Base-by-base conservation (phyloP, 768 basidiomycete species). In the Tremella fuciformis region DNA sequence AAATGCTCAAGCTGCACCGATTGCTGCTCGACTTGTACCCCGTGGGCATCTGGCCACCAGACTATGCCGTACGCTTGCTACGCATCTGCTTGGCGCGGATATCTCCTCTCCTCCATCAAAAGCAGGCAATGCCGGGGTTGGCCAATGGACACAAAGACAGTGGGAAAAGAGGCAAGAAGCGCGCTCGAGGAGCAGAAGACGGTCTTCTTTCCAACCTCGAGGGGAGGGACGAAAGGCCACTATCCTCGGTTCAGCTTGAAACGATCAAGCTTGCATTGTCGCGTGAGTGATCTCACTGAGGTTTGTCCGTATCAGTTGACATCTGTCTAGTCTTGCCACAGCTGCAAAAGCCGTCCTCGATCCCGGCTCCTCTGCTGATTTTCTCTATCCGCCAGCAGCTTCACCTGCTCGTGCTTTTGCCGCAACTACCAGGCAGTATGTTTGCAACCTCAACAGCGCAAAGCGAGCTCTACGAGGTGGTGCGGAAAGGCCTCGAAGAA, bases 111-210 rank as follows among this genome's bases (percentile, higher is more conserved):
- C 56, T 72, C 38, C 59, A 70, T 22, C 34, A 59, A 13, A 34
- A 58, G n/a, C 22, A 64, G 2, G 39, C 61, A 25, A 8, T 42
- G 1, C 44, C 50, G 22, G 3, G 15, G 22, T 11, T 21, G 22
- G n/a, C 15, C 42, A n/a, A 46, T 15, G 42, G 42, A 15, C 42
- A n/a, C n/a, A 46, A 46, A 4, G 34, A 49, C 37, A 59, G 57
- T 1, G 66, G 70, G 2, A 74, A 72, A 61, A 62, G 65, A 46
- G 75, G 75, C 2, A 76, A 76, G 67, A 76, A 76, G 58, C 46
- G 75, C 15, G 70, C 65, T 29, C 55, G 75, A 46, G 71, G 65
- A 0, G 70, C 58, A 7, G 75, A 76, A 44, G 75, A 76, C 58
- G 66, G 70, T 1, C 54, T 76, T 49, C 63, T 76, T 1, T 72